A percentile compares a stretch with the other conserved stretches of the same genome.
Conservation (phyloP, 441 rosid genomes). For the Adansonia rubrostipa region DNA sequence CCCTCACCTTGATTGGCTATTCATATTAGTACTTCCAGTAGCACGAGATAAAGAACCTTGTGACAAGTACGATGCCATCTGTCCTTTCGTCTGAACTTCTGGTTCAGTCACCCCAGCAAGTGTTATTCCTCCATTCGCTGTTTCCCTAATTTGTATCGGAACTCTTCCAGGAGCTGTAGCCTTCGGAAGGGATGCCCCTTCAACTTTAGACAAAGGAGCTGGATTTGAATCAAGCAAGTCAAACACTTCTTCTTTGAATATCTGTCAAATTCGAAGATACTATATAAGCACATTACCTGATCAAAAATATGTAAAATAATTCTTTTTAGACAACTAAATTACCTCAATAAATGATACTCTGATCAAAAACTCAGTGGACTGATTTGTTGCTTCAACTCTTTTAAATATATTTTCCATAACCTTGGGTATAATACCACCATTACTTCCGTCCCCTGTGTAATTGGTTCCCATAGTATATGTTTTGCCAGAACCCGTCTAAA, state of each 20-base stretch:
- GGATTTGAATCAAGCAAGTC: slow-evolving; percentile 82
- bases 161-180: slow-evolving; percentile 55
- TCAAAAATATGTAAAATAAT: not conserved
- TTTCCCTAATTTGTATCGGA: slow-evolving; percentile 91
- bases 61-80: slow-evolving; percentile 78
- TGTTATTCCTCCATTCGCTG: slow-evolving; percentile 87
- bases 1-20: slow-evolving; percentile 88
- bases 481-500: slow-evolving; percentile 93
- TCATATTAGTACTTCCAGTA: slow-evolving; percentile 98
- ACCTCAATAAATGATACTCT: slow-evolving; percentile 98
- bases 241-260: slow-evolving; percentile 95
- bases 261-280: slow-evolving; percentile 43
- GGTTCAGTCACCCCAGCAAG: slow-evolving; percentile 95
- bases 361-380: slow-evolving; percentile 65
- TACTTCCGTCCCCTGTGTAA: slow-evolving; percentile 68
- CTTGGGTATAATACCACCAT: slow-evolving; percentile 72
- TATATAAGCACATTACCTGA: slow-evolving; percentile 8
- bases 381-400: slow-evolving; percentile 55
- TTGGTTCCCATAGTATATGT: slow-evolving; percentile 98
- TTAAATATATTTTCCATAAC: slow-evolving; percentile 83
- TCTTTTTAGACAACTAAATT: not conserved
- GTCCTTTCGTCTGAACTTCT: slow-evolving; percentile 87
- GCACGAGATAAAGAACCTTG: slow-evolving; percentile 89
- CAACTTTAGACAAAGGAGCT: slow-evolving; percentile 48
- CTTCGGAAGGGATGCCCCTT: slow-evolving; percentile 46